phyloP scores from a whole-genome alignment of 2,329 filamentous ascomycete genomes.

The Thelonectria discophora region DNA sequence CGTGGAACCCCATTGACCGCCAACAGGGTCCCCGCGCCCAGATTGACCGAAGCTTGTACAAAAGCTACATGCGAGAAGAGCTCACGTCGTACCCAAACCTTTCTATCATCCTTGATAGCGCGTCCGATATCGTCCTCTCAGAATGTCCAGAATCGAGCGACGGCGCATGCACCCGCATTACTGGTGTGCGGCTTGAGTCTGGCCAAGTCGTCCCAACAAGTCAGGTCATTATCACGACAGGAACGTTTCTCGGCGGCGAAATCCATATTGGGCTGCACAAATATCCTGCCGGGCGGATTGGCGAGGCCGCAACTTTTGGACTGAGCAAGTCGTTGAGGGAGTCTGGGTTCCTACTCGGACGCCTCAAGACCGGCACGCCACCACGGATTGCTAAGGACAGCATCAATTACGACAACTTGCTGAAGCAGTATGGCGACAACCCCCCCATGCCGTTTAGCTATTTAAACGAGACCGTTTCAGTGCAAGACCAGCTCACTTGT shows the following conservation, averaged over 20 bases:
- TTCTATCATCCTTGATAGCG: constrained; percentile 83
- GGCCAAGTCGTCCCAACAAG: constrained; percentile 83
- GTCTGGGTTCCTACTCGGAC: constrained; percentile 87
- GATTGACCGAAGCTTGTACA: constrained; percentile 91
- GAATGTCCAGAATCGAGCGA: constrained; percentile 54
- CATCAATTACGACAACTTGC: constrained; percentile 79
- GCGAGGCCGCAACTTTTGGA: constrained; percentile 91
- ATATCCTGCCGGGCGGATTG: constrained; percentile 89
- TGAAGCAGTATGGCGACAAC: constrained; percentile 81
- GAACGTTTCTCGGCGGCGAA: constrained; percentile 93
- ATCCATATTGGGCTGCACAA: constrained; percentile 92
- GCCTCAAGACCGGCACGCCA: constrained; percentile 95
- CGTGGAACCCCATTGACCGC: constrained; percentile 7
- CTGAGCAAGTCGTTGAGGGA: constrained; percentile 89
- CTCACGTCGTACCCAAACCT: constrained; percentile 80
- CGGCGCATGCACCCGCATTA: constrained; percentile 74
- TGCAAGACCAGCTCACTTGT: constrained; percentile 85
- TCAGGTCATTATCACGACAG: constrained; percentile 92
- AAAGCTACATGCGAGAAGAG: constrained; percentile 89
- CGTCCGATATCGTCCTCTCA: constrained; percentile 84
- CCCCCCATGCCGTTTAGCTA: constrained; percentile 93
- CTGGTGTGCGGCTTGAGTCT: constrained; percentile 85
- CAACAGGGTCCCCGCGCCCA: constrained; percentile 84
- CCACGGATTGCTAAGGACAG: constrained; percentile 83
- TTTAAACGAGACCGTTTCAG: constrained; percentile 79